Evolutionary conservation across 2,329 filamentous ascomycete species (phyloP).

Genomic region (Aureobasidium sp.): DNA sequence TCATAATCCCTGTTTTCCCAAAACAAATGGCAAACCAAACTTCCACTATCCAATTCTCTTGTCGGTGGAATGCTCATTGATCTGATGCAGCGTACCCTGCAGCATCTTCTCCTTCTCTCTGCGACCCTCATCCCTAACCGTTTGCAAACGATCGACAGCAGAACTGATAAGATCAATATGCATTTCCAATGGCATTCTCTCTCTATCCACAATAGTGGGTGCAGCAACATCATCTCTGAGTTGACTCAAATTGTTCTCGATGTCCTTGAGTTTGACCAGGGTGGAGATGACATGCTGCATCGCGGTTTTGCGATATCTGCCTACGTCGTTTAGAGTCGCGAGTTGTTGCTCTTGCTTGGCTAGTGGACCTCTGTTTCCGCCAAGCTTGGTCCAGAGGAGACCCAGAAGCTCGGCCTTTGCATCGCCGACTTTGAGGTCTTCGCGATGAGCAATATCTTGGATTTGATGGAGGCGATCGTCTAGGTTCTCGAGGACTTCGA

Average conservation of each 20-base stretch:
- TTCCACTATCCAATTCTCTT: background rate
- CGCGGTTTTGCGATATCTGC: constrained; percentile 55
- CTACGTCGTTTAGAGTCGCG: constrained; percentile 55
- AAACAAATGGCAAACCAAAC: background rate
- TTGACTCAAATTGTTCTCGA: constrained; percentile 61
- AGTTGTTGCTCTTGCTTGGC: constrained; percentile 56
- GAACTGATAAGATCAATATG: constrained; percentile 68
- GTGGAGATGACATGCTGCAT: constrained; percentile 60
- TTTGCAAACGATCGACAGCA: constrained; percentile 63
- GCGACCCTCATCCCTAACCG: constrained; percentile 45
- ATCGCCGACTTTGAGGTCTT: constrained; percentile 49
- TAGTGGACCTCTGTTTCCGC: constrained; percentile 55
- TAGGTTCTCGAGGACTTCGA: constrained; percentile 56
- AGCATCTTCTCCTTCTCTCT: constrained; percentile 18
- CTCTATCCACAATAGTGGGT: constrained; percentile 48
- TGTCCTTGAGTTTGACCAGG: constrained; percentile 64
- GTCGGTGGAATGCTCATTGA: background rate
- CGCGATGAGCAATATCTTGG: constrained; percentile 57
- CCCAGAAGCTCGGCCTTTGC: constrained; percentile 59
- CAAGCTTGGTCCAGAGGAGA: constrained; percentile 64
- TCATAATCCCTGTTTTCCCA: background rate
- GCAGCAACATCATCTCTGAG: constrained; percentile 61
- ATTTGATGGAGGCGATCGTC: constrained; percentile 64
- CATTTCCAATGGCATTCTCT: constrained; percentile 54
- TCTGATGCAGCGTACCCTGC: constrained; percentile 6